These are phyloP conservation scores for Pyrenophora seminiperda DNA, from an alignment of 2,329 filamentous ascomycete genomes.

Conservation along the genomic window DNA sequence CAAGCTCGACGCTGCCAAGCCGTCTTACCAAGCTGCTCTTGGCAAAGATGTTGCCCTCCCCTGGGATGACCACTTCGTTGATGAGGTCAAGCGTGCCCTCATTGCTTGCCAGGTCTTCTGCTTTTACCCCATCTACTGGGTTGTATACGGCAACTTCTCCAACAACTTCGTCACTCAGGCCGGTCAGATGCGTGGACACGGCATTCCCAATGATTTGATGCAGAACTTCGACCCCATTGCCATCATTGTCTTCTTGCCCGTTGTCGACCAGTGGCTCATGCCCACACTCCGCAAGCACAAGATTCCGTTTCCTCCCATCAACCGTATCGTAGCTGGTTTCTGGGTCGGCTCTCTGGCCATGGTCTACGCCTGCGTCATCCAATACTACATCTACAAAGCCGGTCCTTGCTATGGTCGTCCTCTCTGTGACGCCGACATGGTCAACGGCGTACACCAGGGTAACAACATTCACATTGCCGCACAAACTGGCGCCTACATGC, in stretches of 20 bases:
- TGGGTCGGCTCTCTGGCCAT: slow-evolving; percentile 59
- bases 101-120: slow-evolving; percentile 71
- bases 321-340: slow-evolving; percentile 59
- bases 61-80: slow-evolving; percentile 74
- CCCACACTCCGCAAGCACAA: slow-evolving; percentile 49
- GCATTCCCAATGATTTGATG: slow-evolving; percentile 56
- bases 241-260: slow-evolving; percentile 55
- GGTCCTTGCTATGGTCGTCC: slow-evolving; percentile 59
- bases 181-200: slow-evolving; percentile 52
- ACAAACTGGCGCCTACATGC: slow-evolving; percentile 54
- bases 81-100: slow-evolving; percentile 71
- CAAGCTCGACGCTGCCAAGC: slow-evolving; percentile 68
- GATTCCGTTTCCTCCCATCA: slow-evolving; percentile 57
- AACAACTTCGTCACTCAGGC: slow-evolving; percentile 55
- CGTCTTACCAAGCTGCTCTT: slow-evolving; percentile 64
- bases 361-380: slow-evolving; percentile 62
- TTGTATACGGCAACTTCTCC: slow-evolving; percentile 50
- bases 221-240: slow-evolving; percentile 55
- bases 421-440: slow-evolving; percentile 38
- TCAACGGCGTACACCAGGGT: slow-evolving; percentile 38
- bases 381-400: slow-evolving; percentile 61
- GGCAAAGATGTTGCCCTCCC: slow-evolving; percentile 52
- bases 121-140: slow-evolving; percentile 56
- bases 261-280: slow-evolving; percentile 52
- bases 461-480: slow-evolving; percentile 54